Evolutionary conservation across 768 basidiomycete genomes (phyloP).

Genomic region (Pilatotrama ljubarskyi): DNA sequence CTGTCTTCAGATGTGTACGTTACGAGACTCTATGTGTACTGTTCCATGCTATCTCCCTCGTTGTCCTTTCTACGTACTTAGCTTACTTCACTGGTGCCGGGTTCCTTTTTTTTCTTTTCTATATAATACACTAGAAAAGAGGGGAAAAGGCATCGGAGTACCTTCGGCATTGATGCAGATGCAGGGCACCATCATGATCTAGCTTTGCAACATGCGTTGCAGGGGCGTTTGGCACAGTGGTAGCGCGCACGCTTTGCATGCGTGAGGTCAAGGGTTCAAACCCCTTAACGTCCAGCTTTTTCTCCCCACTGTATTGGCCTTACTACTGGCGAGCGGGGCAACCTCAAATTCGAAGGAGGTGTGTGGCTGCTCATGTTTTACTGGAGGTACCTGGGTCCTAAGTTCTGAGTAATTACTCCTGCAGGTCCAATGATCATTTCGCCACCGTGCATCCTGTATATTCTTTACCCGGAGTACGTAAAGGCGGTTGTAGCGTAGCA

Average conservation of each 20-base stretch:
- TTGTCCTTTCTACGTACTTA: not conserved
- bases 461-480: no score
- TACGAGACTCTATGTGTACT: not conserved
- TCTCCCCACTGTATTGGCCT: no score
- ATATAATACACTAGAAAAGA: not conserved
- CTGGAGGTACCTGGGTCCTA: no score
- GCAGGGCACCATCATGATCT: no score
- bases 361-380: no score
- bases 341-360: no score
- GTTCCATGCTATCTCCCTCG: not conserved
- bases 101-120: not conserved
- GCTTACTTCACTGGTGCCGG: not conserved
- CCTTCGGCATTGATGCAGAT: not conserved
- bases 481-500: no score
- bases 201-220: no score
- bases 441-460: no score
- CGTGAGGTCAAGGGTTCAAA: slow-evolving; percentile 36
- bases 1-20: not conserved
- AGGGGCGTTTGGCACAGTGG: slow-evolving; percentile 36
- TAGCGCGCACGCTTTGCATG: slow-evolving; percentile 38
- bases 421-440: no score
- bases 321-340: no score
- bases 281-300: slow-evolving; percentile 31
- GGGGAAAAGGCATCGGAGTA: not conserved
- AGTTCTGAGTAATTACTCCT: no score